Percentiles rank a stretch among this genome's conserved stretches.
phyloP scores from a whole-genome alignment of 495 filamentous ascomycete species.

The Xylona heveae region DNA sequence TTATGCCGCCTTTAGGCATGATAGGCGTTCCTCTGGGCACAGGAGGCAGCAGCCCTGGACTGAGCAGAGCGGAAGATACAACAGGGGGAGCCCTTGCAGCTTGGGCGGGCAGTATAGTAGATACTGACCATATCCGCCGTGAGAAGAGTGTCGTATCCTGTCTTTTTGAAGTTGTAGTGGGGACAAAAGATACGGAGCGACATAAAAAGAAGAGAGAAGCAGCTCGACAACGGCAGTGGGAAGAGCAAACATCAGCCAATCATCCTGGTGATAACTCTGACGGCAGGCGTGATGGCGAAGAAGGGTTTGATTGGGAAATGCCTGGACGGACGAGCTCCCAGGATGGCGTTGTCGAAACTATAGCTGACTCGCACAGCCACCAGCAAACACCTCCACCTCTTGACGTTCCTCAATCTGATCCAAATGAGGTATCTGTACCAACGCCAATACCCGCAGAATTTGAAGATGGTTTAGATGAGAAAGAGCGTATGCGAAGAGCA shows the following conservation, averaged over 20 bases:
- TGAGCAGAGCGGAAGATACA: conserved; percentile 15
- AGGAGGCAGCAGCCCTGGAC: conserved; percentile 5
- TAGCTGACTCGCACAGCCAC: no score
- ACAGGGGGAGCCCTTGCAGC: conserved; percentile 19
- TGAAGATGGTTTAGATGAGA: conserved; percentile 40
- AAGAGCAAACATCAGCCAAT: no score
- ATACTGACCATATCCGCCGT: conserved; percentile 67
- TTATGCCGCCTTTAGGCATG: conserved; percentile 34
- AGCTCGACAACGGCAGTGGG: no score
- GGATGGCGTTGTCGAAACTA: no score
- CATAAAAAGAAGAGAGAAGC: no score
- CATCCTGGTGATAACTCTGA: no score
- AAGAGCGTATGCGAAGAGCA: conserved; percentile 41
- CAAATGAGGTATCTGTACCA: conserved; percentile 3
- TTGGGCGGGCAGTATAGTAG: conserved; percentile 62
- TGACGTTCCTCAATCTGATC: conserved; percentile 7
- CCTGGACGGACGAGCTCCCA: no score
- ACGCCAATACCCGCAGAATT: conserved; percentile 26
- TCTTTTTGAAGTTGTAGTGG: conserved; percentile 69
- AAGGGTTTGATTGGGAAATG: no score
- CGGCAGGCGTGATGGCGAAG: no score
- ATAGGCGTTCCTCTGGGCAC: conserved; percentile 22
- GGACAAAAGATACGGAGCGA: conserved; percentile 58
- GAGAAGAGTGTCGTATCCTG: conserved; percentile 75
- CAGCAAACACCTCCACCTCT: conserved; percentile 7